A percentile compares a stretch with the other conserved stretches of the same genome.
Conservation (phyloP, 2,329 filamentous ascomycete genomes). For the Fusarium zealandicum region DNA sequence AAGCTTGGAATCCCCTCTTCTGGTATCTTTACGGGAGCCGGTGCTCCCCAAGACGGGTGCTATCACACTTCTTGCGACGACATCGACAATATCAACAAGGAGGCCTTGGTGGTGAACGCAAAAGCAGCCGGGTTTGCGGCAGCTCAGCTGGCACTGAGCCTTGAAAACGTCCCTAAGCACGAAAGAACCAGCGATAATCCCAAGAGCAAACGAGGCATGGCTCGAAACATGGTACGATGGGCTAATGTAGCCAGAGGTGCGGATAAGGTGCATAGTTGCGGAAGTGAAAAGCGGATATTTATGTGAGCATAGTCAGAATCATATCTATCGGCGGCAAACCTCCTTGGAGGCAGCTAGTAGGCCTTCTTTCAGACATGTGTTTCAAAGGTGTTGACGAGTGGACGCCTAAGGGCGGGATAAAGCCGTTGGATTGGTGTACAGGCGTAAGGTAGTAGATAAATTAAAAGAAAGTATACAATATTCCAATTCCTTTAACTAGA, state of each 20-base stretch:
- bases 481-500: too few species aligned
- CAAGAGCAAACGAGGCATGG: constrained; percentile 9
- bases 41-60: constrained; percentile 43
- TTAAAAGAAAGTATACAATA: too few species aligned
- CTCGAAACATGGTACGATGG: constrained; percentile 16
- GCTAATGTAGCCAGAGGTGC: constrained; percentile 15
- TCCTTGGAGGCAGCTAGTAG: too few species aligned
- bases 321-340: too few species aligned
- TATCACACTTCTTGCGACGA: constrained; percentile 51
- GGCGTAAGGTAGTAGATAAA: too few species aligned
- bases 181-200: constrained; percentile 11
- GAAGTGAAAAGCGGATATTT: constrained; percentile 5
- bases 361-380: too few species aligned
- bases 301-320: background rate
- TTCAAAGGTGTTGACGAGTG: too few species aligned
- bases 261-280: constrained; percentile 22
- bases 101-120: constrained; percentile 46
- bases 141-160: constrained; percentile 49
- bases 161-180: constrained; percentile 42
- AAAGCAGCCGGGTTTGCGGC: constrained; percentile 58
- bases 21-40: constrained; percentile 51
- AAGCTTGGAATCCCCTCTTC: constrained; percentile 48
- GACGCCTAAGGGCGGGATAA: too few species aligned
- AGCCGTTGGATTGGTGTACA: too few species aligned
- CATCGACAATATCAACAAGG: constrained; percentile 49